Evolutionary conservation across 1,139 yeast genomes (phyloP).

Genomic region (Protomyces lactucae-debilis): DNA sequence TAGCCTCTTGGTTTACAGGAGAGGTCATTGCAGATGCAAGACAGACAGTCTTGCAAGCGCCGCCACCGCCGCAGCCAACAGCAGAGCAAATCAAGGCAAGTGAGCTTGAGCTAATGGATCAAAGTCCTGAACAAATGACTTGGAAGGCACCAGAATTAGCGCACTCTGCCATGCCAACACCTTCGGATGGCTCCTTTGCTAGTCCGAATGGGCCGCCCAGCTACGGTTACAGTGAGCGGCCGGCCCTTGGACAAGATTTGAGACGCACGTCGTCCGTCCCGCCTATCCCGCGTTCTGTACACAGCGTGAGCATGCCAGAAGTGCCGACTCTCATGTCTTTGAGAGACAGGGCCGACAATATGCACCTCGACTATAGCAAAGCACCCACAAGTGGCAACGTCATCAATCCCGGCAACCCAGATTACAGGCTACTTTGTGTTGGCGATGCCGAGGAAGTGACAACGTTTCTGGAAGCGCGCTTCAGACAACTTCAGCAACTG

Average conservation of each 20-base stretch:
- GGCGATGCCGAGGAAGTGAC: slow-evolving; percentile 28
- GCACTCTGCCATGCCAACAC: neutral
- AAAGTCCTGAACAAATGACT: neutral
- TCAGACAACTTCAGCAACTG: slow-evolving; percentile 46
- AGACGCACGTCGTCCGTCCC: slow-evolving; percentile 24
- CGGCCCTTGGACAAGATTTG: slow-evolving; percentile 7
- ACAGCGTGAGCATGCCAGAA: neutral
- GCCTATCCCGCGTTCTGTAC: neutral
- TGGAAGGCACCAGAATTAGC: neutral
- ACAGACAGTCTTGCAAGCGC: slow-evolving; percentile 7
- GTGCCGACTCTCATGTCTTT: neutral
- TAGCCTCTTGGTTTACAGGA: slow-evolving; percentile 24
- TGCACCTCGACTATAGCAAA: neutral
- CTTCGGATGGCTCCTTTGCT: neutral
- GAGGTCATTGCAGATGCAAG: slow-evolving; percentile 25
- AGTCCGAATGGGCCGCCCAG: neutral
- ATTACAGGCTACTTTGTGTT: slow-evolving; percentile 28
- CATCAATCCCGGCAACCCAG: slow-evolving; percentile 32
- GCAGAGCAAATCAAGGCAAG: slow-evolving; percentile 1
- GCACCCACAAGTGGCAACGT: neutral
- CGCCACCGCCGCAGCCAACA: neutral
- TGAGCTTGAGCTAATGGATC: neutral
- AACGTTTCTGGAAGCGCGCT: slow-evolving; percentile 30
- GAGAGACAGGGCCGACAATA: neutral
- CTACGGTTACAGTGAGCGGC: neutral